Evolutionary conservation across 768 basidiomycete species (phyloP), one percentile per base, ranked within the genome.

Genomic region (Jaapia argillacea): DNA sequence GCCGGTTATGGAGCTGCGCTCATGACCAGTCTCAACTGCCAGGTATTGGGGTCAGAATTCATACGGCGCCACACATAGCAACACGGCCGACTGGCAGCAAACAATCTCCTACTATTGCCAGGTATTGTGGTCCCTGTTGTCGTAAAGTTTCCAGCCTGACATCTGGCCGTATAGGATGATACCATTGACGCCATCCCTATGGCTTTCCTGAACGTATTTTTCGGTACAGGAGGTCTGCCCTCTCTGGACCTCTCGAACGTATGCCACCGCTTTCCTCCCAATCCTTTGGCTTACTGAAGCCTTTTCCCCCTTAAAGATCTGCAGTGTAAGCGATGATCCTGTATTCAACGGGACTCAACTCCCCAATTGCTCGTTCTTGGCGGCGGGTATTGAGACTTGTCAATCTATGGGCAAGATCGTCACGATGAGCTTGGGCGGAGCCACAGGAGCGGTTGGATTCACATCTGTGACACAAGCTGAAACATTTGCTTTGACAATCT

Each of bases 401-500:
- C 84, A 86, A 58, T 50, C 56, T 27, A 58, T 55, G 41, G 61
- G 61, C 47, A 63, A 63, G 53, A 62, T 65, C 24, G 59, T 68
- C 42, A 67, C 66, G 12, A 48, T 68, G 35, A 61, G 59, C 41
- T 53, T 68, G 13, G 61, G 62, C 22, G 60, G 62, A 20, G 78
- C 76, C 3, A 74, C 73, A 2, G 83, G 81, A 14, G 67, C 71
- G 16, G 76, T 71, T 16, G 73, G 73, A 4, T 85, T 85, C 54
- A 54, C 66, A 33, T 75, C 71, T 37, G 79, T 77, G 45, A 58
- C 64, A 2, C 72, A 82, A 50, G 84, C 76, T 2, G 52, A 59
- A 10, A 57, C 65, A 3, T 85, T 82, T 55, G 83, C 77, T 0
- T 65, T 78, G 42, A 77, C 75, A 0, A 75, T 87, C 41, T 86